Conservation (phyloP, 176 grass and related monocot species). For the Cenchrus purpureus region DNA sequence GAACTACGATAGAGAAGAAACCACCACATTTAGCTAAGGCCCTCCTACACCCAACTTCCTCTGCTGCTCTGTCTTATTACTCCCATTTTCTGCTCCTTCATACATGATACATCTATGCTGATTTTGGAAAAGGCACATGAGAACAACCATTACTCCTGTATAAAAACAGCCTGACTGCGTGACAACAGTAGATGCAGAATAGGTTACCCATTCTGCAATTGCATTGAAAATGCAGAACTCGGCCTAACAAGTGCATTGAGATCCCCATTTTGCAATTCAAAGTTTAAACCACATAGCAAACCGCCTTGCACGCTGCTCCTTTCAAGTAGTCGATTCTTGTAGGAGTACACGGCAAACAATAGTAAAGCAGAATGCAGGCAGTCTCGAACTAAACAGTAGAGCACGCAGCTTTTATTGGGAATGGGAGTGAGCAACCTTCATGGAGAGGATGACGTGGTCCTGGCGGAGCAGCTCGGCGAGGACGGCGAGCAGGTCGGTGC, state of each 20-base stretch:
- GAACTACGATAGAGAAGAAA: not conserved
- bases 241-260: not conserved
- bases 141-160: not conserved
- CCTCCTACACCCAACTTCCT: not conserved
- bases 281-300: not conserved
- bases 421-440: conserved; percentile 63
- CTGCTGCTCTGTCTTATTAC: not conserved
- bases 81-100: not conserved
- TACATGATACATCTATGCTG: not conserved
- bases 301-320: not conserved
- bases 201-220: not conserved
- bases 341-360: not conserved
- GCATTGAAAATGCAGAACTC: too few species aligned
- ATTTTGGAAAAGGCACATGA: not conserved
- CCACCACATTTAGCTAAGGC: not conserved
- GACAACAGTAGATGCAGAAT: not conserved
- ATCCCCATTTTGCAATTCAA: not conserved
- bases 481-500: conserved; percentile 87
- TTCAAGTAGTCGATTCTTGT: not conserved
- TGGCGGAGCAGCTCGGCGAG: conserved; percentile 87
- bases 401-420: too few species aligned
- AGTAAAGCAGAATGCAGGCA: not conserved
- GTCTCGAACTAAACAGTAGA: not conserved
- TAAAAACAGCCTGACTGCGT: not conserved
- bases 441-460: conserved; percentile 76